Base-by-base conservation (phyloP, 441 rosid species). In the Populus trichocarpa region DNA sequence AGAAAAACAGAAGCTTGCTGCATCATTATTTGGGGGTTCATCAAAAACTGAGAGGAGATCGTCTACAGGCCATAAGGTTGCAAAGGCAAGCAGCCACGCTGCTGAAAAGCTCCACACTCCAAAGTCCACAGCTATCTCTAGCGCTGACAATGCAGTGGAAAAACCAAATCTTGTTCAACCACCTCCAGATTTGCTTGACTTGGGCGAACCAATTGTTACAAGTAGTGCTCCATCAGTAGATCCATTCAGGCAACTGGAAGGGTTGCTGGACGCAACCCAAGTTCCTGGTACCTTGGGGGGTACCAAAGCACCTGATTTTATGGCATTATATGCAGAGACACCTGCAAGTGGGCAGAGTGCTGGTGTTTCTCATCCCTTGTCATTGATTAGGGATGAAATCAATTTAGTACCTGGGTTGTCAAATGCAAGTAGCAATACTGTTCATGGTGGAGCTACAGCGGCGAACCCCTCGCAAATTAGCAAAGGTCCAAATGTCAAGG, bases 1-100 rank as follows among this genome's bases (percentile, higher is more conserved):
- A 16, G 98, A 95, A 85, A 97, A 92, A 85, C 97, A 97, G 90
- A 95, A 90, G 88, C 99, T 97, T 13, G 99, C 97, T 65, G 99
- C 99, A 68, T 94, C 99, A 33, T 81, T 97, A 76, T 97, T 97
- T 82, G 98, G 99, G 72, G 90, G 94, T 81, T 84, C 93, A 70
- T 86, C 94, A 30, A 92, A 88, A 84, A 63, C 85, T 46, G 98
- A 92, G 78, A 92, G 85, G 86, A 90, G 88, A 71, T 79, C 90
- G 63, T 79, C 96, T 71, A 65, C 88, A 77, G 85, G 89, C 70
- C 91, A 88, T 72, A 90, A 83, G 83, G 83, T 76, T 67, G 78
- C 79, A 42, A 90, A 88, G 82, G 83, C 92, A 75, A 80, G 89
- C 80, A 67, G 76, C 80, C 85, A 86, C 53, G 73, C 73, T 33